Conservation (phyloP, 2,329 filamentous ascomycete genomes). For the Teratosphaeria viscida region DNA sequence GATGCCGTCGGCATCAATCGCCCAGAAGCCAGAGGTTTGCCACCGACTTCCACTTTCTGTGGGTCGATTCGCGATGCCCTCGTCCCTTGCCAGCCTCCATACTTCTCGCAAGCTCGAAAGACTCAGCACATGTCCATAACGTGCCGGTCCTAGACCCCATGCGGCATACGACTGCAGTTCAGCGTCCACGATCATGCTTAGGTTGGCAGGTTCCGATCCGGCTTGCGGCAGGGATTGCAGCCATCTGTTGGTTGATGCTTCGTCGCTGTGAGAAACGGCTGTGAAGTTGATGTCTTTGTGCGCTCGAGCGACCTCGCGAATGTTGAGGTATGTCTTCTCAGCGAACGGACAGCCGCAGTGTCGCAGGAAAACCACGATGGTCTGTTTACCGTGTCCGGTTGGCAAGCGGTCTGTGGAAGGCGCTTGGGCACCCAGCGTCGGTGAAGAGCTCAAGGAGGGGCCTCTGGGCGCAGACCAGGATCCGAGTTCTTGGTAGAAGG, state of each 20-base stretch:
- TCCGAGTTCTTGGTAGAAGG: slow-evolving; percentile 30
- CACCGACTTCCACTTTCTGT: slow-evolving; percentile 57
- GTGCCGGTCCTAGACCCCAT: slow-evolving; percentile 55
- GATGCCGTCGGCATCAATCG: slow-evolving; percentile 42
- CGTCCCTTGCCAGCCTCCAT: slow-evolving; percentile 47
- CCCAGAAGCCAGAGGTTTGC: slow-evolving; percentile 59
- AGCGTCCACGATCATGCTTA: slow-evolving; percentile 51
- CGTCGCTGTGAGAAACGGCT: slow-evolving; percentile 51
- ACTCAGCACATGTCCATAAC: slow-evolving; percentile 52
- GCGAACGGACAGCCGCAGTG: slow-evolving; percentile 67
- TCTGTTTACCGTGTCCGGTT: slow-evolving; percentile 37
- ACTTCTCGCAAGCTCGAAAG: slow-evolving; percentile 49
- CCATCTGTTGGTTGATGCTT: slow-evolving; percentile 47
- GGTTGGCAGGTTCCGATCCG: slow-evolving; percentile 47
- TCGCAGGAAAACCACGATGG: slow-evolving; percentile 56
- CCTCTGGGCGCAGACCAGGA: slow-evolving; percentile 30
- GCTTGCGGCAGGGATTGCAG: slow-evolving; percentile 30
- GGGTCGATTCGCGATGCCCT: slow-evolving; percentile 56
- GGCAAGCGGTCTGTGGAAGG: slow-evolving; percentile 44
- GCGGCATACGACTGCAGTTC: slow-evolving; percentile 50
- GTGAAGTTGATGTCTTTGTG: slow-evolving; percentile 46
- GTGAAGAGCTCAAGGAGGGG: slow-evolving; percentile 29
- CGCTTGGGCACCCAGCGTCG: slow-evolving; percentile 48
- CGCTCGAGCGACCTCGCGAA: slow-evolving; percentile 43
- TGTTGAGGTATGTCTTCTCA: slow-evolving; percentile 34